These are phyloP conservation scores for Astraeus odoratus DNA, from an alignment of 768 basidiomycete genomes.

Conservation along the genomic window DNA sequence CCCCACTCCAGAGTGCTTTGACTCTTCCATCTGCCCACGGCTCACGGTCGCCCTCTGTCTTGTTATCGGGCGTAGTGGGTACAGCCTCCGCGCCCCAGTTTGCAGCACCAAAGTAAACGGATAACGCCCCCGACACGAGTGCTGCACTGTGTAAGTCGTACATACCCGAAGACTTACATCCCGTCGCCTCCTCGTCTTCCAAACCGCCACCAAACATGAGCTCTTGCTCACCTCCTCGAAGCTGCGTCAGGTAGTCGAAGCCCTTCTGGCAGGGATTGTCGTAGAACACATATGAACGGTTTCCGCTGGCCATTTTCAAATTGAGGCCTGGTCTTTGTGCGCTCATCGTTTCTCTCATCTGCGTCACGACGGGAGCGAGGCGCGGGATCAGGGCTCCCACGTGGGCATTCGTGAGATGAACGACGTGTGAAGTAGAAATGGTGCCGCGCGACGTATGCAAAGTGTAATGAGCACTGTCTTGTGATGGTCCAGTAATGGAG, in stretches of 20 bases:
- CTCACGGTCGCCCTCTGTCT: slow-evolving; percentile 7
- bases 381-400: slow-evolving; percentile 39
- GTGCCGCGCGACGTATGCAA: slow-evolving; percentile 38
- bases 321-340: slow-evolving; percentile 52
- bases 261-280: slow-evolving; percentile 30
- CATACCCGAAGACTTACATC: slow-evolving; percentile 24
- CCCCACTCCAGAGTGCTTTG: slow-evolving; percentile 57
- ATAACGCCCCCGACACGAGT: slow-evolving; percentile 44
- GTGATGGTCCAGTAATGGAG: slow-evolving; percentile 25
- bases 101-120: slow-evolving; percentile 42
- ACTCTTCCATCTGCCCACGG: slow-evolving; percentile 40
- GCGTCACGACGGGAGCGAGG: slow-evolving; percentile 26
- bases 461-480: slow-evolving; percentile 26
- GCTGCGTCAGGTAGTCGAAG: slow-evolving; percentile 69
- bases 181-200: slow-evolving; percentile 14
- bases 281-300: slow-evolving; percentile 57
- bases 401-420: slow-evolving; percentile 54
- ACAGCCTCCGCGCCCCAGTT: slow-evolving; percentile 39
- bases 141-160: slow-evolving; percentile 31
- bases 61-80: slow-evolving; percentile 10
- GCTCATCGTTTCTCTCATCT: slow-evolving; percentile 50
- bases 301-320: slow-evolving; percentile 28
- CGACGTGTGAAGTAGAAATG: slow-evolving; percentile 34
- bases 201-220: slow-evolving; percentile 67
- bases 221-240: slow-evolving; percentile 35